phyloP scores from a whole-genome alignment of 495 filamentous ascomycete genomes.

The Neurospora sp. region DNA sequence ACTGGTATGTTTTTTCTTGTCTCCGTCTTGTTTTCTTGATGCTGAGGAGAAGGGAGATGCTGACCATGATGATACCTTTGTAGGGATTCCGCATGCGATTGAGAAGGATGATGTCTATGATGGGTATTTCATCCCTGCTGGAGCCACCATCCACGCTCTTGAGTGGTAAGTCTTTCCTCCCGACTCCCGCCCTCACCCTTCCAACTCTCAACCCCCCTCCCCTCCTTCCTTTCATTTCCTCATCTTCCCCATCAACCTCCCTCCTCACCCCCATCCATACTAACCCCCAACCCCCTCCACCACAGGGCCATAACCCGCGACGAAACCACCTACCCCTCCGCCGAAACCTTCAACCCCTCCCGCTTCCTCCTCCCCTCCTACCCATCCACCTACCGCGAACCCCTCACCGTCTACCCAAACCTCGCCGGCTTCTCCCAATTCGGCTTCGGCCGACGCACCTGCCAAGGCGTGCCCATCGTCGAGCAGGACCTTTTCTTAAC shows the following conservation, averaged over 20 bases:
- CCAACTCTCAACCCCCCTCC: not conserved
- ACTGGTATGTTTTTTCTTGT: constrained; percentile 23
- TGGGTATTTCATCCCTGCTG: constrained; percentile 45
- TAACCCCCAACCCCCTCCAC: constrained; percentile 13
- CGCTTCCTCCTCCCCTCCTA: constrained; percentile 41
- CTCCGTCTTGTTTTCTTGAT: not conserved
- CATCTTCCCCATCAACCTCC: not conserved
- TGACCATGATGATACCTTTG: not conserved
- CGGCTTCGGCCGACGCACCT: constrained; percentile 51
- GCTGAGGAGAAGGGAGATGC: not conserved
- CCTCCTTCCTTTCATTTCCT: not conserved
- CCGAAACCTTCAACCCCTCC: constrained; percentile 48
- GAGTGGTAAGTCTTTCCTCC: constrained; percentile 29
- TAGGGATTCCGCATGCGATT: constrained; percentile 43
- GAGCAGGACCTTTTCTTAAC: constrained; percentile 45
- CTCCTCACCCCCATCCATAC: not conserved
- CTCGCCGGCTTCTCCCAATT: constrained; percentile 46
- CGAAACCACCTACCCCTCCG: constrained; percentile 44
- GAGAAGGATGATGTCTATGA: constrained; percentile 46
- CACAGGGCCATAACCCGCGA: constrained; percentile 53
- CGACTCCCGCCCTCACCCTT: not conserved
- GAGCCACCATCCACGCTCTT: constrained; percentile 47
- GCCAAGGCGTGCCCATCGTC: constrained; percentile 47
- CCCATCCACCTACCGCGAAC: constrained; percentile 43
- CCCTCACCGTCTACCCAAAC: constrained; percentile 42